phyloP scores from a whole-genome alignment of 352 stramenopile genomes.

The Globisporangium spinosum region DNA sequence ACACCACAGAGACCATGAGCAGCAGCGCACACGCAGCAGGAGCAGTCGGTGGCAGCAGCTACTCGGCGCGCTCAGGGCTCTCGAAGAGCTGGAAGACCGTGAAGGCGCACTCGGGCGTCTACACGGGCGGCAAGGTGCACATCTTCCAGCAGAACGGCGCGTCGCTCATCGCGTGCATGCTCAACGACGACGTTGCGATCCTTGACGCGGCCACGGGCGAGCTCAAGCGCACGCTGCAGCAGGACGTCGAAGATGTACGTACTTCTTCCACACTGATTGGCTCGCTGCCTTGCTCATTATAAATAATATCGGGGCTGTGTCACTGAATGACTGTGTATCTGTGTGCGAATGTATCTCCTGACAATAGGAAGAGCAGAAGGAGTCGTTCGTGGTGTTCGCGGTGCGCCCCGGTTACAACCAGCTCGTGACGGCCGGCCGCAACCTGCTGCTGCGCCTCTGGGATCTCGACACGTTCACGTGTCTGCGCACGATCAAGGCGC shows the following conservation, averaged over 20 bases:
- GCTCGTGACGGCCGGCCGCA: constrained; percentile 81
- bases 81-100: constrained; percentile 80
- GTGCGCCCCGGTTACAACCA: constrained; percentile 72
- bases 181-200: constrained; percentile 82
- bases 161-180: constrained; percentile 64
- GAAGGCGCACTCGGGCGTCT: constrained; percentile 75
- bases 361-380: constrained; percentile 62
- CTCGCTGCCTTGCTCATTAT: too few species aligned
- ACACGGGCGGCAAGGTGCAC: constrained; percentile 80
- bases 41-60: constrained; percentile 27
- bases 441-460: constrained; percentile 82
- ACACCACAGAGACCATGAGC: constrained; percentile 13
- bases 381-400: constrained; percentile 82
- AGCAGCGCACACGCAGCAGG: constrained; percentile 10
- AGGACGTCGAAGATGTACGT: constrained; percentile 58
- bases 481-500: constrained; percentile 72
- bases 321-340: background rate
- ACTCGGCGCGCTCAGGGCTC: constrained; percentile 61
- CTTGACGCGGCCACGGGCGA: constrained; percentile 67
- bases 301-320: too few species aligned
- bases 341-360: constrained; percentile 1
- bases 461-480: constrained; percentile 80
- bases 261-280: background rate
- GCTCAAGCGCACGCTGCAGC: constrained; percentile 67
- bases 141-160: constrained; percentile 36